Evolutionary conservation across 2,329 filamentous ascomycete species (phyloP), one percentile per base, ranked within the genome.

Genomic region (Trichophaea hybrida): DNA sequence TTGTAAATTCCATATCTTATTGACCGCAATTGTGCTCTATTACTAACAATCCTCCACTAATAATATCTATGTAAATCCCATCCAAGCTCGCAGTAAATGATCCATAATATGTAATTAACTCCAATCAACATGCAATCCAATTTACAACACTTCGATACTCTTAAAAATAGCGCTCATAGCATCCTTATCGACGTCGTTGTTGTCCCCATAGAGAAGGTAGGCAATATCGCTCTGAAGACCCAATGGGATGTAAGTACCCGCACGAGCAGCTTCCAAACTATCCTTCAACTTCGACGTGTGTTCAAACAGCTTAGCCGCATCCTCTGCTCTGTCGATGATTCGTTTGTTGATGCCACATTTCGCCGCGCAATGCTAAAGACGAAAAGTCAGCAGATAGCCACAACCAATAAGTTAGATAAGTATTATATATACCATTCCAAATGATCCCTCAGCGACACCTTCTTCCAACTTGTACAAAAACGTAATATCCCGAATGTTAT

Each of bases 401-500:
- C 24, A 24, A 3, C 24, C 24, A 24, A 24, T 3, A 24, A 24
- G 24, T 24, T 24, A 3, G 24, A 24, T 24, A 35, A 24, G 31
- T 24, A 24, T 13, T 12, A 12, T 13, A 54, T 61, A 13, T 35
- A 64, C 62, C 93, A 98, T 98, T 68, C 93, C 93, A 69, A 97
- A 98, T 69, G 88, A 94, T 13, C 93, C 93, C 72, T 97, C 90
- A 0, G 93, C 93, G 7, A 97, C 88, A 1, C 93, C 93, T 12
- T 88, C 81, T 72, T 97, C 93, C 0, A 98, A 80, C 69, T 88
- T 90, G 75, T 98, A 98, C 58, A 98, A 72, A 74, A 98, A 98
- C 0, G 91, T 96, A n/a, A 98, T 83, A n/a, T 84, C 82, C 31
- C 88, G 80, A 60, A 88, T 80, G 51, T 78, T 80, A 4, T 93